Base-by-base conservation (phyloP, 257 asterid species). In the Solanum rostratum region DNA sequence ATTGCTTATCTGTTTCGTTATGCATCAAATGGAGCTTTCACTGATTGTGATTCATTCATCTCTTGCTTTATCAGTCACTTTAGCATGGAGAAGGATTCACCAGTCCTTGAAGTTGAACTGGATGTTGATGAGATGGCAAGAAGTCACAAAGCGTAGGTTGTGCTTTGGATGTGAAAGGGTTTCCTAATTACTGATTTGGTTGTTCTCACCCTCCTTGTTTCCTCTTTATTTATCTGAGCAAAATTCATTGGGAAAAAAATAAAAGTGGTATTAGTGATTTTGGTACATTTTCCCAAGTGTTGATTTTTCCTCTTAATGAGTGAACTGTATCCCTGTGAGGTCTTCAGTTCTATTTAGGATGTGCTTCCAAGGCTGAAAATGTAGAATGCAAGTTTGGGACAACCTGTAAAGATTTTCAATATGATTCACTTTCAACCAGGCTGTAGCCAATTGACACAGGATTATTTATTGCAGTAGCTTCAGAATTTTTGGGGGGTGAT, bases 41-140 rank as follows among this genome's bases (percentile, higher is more conserved):
- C 55, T 84, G 53, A 30, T 19, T 27, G 11, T 49, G 14, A 60
- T 62, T 68, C 37, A 13, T 14, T n/a, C 82, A 55, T 81, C 55
- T 62, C 87, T 87, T 82, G 63, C 50, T 82, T 68, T 78, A 59
- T 55, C 94, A 95, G 99, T 83, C 73, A 82, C 7, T 60, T 82
- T 55, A 89, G 99, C 90, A 39, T 87, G 50, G 65, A 15, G 74
- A 60, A 79, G 86, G 99, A 95, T 88, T 88, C 94, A 10, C 88
- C 96, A 20, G 87, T 95, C 85, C 88, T 95, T 45, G 94, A 91
- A 91, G 92, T 94, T 33, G 99, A 95, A 89, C 92, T 94, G 66
- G 99, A 95, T 82, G 93, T 95, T 13, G 97, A 94, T 39, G 98
- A 93, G 87, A 90, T 95, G 97, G 90, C 89, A 16, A 92, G 90